Base-by-base conservation (phyloP, 352 stramenopile species). In the Hyaloperonospora brassicae region DNA sequence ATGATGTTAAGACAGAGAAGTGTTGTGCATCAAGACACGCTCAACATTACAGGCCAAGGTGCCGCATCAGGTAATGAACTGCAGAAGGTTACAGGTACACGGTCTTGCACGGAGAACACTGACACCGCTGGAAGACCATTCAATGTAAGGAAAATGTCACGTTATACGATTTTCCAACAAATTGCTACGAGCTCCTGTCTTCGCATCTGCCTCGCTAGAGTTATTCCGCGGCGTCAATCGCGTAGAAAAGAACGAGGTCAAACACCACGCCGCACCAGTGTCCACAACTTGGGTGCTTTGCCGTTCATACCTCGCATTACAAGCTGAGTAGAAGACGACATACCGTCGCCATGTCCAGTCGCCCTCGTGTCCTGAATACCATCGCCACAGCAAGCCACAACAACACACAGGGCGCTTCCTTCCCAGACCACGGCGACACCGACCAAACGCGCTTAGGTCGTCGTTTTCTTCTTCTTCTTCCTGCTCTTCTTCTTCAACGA, bases 401-500 rank as follows among this genome's bases (percentile, higher is more conserved):
- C 27, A 34, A 34, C 27, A 34, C 27, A 4, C 27, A 34, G 4
- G 27, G 4, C 27, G 8, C 4, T 34, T 8, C 8, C 4, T 34
- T 8, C 8, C 8, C 27, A 34, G 27, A 34, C 27, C 4, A 34
- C 27, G 27, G 8, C 27, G 27, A 34, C 4, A 34, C 27, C 27
- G 27, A 34, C 4, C 27, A 8, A 34, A 34, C 65, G 21, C 46
- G 64, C 61, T 56, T 74, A 72, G 23, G 62, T 68, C 57, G 64
- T 69, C 40, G 70, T 62, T 61, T 73, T 72, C 68, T 85, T 86
- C 70, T 93, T 95, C 80, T 97, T 97, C 81, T 97, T 97, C 76
- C 97, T 97, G 62, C 86, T 95, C 76, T 97, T 98, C 84, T 98
- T 98, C 66, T 97, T 96, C 50, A 90, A 73, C 50, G 95, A 93